phyloP scores from a whole-genome alignment of 352 stramenopile genomes.

The Globisporangium splendens region DNA sequence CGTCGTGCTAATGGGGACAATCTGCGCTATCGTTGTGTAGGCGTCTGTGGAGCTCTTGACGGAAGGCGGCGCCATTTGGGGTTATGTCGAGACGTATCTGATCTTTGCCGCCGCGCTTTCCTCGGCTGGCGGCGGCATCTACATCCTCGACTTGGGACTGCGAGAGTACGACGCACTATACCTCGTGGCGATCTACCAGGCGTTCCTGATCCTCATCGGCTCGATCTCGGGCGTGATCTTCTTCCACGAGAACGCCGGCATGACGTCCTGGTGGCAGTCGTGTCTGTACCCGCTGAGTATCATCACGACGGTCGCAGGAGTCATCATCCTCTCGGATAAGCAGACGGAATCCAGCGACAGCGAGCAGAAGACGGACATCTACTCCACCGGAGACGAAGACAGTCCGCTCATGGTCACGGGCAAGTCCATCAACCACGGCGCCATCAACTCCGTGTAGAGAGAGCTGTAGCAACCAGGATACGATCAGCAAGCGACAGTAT shows the following conservation, averaged over 20 bases:
- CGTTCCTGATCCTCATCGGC: conserved; percentile 81
- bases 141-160: conserved; percentile 68
- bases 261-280: conserved; percentile 81
- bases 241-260: conserved; percentile 82
- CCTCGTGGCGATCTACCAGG: conserved; percentile 82
- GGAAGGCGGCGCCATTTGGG: conserved; percentile 71
- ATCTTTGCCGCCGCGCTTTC: conserved; percentile 67
- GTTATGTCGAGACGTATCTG: conserved; percentile 60
- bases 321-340: conserved; percentile 82
- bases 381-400: conserved; percentile 36
- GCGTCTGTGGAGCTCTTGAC: conserved; percentile 76
- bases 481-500: too few species aligned
- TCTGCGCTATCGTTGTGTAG: conserved; percentile 17
- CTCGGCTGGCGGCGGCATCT: conserved; percentile 72
- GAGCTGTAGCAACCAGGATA: neutral
- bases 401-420: conserved; percentile 41
- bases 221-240: conserved; percentile 86
- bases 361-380: conserved; percentile 27
- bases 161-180: conserved; percentile 87
- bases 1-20: too few species aligned
- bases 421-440: conserved; percentile 35
- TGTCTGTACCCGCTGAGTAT: conserved; percentile 76
- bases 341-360: conserved; percentile 56
- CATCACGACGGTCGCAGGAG: conserved; percentile 69
- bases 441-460: conserved; percentile 26